Evolutionary conservation across 1,284 basidiomycete genomes (phyloP), one percentile per base, ranked within the genome.

Genomic region (Mrakiaceae sp.): DNA sequence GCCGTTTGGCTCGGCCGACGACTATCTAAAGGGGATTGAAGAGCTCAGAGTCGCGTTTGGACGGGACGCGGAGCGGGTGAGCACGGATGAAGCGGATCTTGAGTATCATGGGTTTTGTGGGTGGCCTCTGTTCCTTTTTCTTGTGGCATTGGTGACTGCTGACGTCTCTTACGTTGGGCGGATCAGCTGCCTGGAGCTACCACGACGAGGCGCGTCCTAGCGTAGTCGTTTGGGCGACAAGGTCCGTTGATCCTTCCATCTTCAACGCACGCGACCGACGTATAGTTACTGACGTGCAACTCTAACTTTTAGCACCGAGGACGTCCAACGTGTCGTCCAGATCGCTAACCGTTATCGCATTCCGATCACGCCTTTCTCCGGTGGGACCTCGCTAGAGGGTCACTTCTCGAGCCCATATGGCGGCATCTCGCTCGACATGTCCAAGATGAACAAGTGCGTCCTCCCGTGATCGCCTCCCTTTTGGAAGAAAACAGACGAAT

Each of bases 381-480:
- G 75, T 8, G 75, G 75, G 5, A 77, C 75, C 6, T 72, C 71
- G 52, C 69, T 77, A 46, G 75, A 77, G 67, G 75, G 75, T 39
- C 74, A 77, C 70, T 77, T 74, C 16, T 27, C 27, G 27, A 27
- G 27, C 64, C 77, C 74, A 67, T 79, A 63, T 73, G 88, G 88
- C 8, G 85, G 87, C 5, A 90, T 95, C 64, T 91, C 88, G 67
- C 78, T 96, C 40, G 92, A 97, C 75, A 78, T 96, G 76, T 84
- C 83, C 1, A 77, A 77, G 12, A 96, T 98, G 93, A 83, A 93
- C 74, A 81, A 83, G 67, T 87, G 97, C 60, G 71, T 95, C 12
- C 27, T 27, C 27, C 27, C 27, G 27, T 27, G 27, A 27, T 27
- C 27, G 27, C 27, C 27, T 27, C 27, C 27, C 27, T 27, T 27